Evolutionary conservation across 1,139 yeast genomes (phyloP), one percentile per base, ranked within the genome.

Genomic region (Geotrichum europaeum): DNA sequence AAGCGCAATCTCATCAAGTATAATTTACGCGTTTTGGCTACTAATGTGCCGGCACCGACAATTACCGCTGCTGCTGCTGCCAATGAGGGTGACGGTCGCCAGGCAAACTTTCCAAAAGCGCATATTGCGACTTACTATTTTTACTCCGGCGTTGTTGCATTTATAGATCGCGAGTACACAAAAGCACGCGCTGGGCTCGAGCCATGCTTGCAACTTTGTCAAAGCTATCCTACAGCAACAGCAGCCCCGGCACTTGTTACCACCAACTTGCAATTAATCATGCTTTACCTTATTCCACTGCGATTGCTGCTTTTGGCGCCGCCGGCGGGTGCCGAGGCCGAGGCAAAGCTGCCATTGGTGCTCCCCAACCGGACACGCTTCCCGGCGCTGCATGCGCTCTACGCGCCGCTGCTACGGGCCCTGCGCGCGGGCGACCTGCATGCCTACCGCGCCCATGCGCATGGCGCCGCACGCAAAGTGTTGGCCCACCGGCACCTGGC

Each of bases 121-220:
- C 85, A 86, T 60, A 79, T 83, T 10, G 81, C 84, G 12, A 81
- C 84, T 1, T 89, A 83, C 69, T 74, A 83, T 56, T 90, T 86
- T 72, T 88, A 84, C 72, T 78, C 84, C 66, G 87, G 92, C 0
- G 76, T 86, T 20, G 74, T 87, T 52, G 77, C 82, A 53, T 79
- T 87, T 57, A 85, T 85, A 66, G 87, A 85, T 62, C 84, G 83
- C 47, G 84, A 86, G 58, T 85, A 83, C 65, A 22, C 20, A n/a
- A 40, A 40, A 7, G 47, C 47, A 4, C 47, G 9, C 10, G 22
- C 47, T 22, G 18, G 47, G 20, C 47, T 40, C 20, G 47, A 40
- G 47, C 18, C 47, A 22, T n/a, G 20, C 7, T 10, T 40, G 10
- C 47, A 9, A n/a, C 47, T 40, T 15, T 40, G 47, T n/a, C 47